phyloP scores from a whole-genome alignment of 2,329 filamentous ascomycete genomes.

The Apiospora rasikravindrae region DNA sequence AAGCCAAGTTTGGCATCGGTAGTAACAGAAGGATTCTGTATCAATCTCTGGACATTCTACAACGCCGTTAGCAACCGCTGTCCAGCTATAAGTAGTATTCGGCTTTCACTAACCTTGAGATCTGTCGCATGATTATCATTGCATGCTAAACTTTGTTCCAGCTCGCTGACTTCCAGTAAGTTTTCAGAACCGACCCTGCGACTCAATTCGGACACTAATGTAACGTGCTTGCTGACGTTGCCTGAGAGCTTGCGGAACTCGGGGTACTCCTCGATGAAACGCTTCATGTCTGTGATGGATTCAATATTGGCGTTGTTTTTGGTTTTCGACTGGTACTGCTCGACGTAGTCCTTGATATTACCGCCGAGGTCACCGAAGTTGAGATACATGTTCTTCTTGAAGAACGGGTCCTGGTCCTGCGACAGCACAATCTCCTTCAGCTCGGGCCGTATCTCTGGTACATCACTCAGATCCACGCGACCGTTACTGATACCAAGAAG shows the following conservation, averaged over 20 bases:
- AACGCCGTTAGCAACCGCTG: constrained; percentile 30
- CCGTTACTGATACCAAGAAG: constrained; percentile 92
- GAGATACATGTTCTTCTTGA: constrained; percentile 98
- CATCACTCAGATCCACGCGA: constrained; percentile 84
- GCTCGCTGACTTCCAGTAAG: constrained; percentile 92
- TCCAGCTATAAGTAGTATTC: not conserved
- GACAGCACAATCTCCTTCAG: constrained; percentile 93
- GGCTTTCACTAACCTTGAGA: constrained; percentile 69
- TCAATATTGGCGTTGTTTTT: constrained; percentile 96
- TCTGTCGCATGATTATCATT: constrained; percentile 94
- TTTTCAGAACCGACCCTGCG: constrained; percentile 84
- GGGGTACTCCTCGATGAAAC: constrained; percentile 98
- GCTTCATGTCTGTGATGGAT: constrained; percentile 98
- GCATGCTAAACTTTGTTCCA: constrained; percentile 95
- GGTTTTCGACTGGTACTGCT: constrained; percentile 97
- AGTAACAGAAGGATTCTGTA: constrained; percentile 79
- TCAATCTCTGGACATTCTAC: constrained; percentile 82
- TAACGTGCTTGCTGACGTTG: constrained; percentile 98
- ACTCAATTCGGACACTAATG: constrained; percentile 91
- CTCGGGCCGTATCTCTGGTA: constrained; percentile 84
- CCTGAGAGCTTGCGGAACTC: constrained; percentile 97
- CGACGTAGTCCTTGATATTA: constrained; percentile 97
- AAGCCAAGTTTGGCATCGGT: constrained; percentile 85
- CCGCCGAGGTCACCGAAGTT: constrained; percentile 96
- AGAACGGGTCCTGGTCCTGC: constrained; percentile 97